These are phyloP conservation scores for Hymenoscyphus linearis DNA, from an alignment of 2,329 filamentous ascomycete genomes.

Conservation along the genomic window DNA sequence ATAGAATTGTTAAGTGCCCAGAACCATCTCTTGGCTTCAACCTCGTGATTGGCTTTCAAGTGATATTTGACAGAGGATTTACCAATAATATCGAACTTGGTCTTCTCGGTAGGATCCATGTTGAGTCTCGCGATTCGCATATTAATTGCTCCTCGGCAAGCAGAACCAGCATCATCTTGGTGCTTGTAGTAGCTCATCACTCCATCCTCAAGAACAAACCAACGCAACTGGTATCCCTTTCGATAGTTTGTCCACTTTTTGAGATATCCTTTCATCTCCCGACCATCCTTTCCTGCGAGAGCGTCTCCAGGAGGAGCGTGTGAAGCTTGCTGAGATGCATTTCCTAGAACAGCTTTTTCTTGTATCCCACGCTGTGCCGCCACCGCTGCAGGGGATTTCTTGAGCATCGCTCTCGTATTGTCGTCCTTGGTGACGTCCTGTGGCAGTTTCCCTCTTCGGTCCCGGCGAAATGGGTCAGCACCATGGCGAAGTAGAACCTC, in stretches of 20 bases:
- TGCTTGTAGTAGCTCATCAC: constrained; percentile 99
- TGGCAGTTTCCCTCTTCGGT: constrained; percentile 90
- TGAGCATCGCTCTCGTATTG: constrained; percentile 78
- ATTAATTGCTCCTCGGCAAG: constrained; percentile 95
- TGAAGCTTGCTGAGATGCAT: constrained; percentile 49
- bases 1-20: constrained; percentile 99
- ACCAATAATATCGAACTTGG: constrained; percentile 93
- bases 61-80: constrained; percentile 99
- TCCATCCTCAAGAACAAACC: constrained; percentile 97
- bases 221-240: constrained; percentile 90
- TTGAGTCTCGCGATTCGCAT: constrained; percentile 93
- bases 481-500: constrained; percentile 88
- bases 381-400: constrained; percentile 89
- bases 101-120: constrained; percentile 97
- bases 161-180: constrained; percentile 93
- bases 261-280: constrained; percentile 97
- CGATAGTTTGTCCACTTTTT: constrained; percentile 99
- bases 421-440: constrained; percentile 98
- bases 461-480: constrained; percentile 90
- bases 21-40: constrained; percentile 98
- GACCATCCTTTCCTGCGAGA: constrained; percentile 73
- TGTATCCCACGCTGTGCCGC: constrained; percentile 93
- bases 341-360: constrained; percentile 91
- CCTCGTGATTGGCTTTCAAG: constrained; percentile 94
- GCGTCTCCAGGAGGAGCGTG: constrained; percentile 52